A percentile compares a stretch with the other conserved stretches of the same genome.
These are phyloP conservation scores for Lipomyces spencermartinsiae DNA, from an alignment of 805 yeast species.

Conservation along the genomic window DNA sequence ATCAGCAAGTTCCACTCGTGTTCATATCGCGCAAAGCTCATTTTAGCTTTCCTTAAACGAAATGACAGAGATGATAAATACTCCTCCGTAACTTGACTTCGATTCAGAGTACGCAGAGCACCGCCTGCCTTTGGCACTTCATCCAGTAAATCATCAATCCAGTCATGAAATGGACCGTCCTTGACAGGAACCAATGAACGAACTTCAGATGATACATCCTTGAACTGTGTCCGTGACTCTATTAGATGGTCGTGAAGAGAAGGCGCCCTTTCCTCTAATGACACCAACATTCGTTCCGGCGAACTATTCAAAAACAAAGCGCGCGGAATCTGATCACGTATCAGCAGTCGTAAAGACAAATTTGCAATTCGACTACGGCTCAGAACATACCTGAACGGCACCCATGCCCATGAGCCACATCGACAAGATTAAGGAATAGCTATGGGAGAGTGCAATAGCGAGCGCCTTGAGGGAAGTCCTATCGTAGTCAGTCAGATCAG, in stretches of 20 bases:
- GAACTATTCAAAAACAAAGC: constrained; percentile 47
- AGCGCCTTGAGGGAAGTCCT: constrained; percentile 63
- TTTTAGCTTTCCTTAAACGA: constrained; percentile 58
- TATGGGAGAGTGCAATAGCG: constrained; percentile 76
- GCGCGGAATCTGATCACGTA: constrained; percentile 60
- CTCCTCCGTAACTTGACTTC: constrained; percentile 46
- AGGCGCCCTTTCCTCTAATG: constrained; percentile 62
- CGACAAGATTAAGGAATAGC: constrained; percentile 74
- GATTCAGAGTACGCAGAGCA: constrained; percentile 35
- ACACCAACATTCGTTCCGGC: constrained; percentile 48
- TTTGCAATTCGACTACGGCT: too few species aligned
- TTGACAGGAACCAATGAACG: constrained; percentile 56
- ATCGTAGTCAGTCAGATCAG: neutral
- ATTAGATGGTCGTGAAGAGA: constrained; percentile 62
- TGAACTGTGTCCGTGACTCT: constrained; percentile 66
- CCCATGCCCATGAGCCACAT: constrained; percentile 90
- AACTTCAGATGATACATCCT: constrained; percentile 68
- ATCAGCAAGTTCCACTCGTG: constrained; percentile 63
- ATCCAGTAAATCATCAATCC: constrained; percentile 65
- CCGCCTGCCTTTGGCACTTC: constrained; percentile 35
- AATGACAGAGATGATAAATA: constrained; percentile 60
- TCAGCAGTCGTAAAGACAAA: neutral
- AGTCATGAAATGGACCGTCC: constrained; percentile 60
- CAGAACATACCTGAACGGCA: constrained; percentile 52
- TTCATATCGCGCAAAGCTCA: constrained; percentile 60